These are phyloP conservation scores for Stephanodiscus triporus DNA, from an alignment of 108 stramenopile genomes.

Conservation along the genomic window DNA sequence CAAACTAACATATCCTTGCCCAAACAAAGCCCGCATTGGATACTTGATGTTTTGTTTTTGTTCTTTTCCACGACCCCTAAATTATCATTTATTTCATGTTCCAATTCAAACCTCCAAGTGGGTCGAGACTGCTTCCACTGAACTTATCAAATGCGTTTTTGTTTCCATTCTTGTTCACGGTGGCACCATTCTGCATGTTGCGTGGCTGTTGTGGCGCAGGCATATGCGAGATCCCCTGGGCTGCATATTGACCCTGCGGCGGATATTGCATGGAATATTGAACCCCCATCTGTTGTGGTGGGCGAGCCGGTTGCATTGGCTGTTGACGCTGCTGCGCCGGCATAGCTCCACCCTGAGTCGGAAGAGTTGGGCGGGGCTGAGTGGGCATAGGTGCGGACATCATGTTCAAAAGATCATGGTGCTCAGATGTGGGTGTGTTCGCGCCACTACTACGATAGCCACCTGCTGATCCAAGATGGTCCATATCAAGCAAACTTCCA, in stretches of 20 bases:
- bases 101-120: conserved; percentile 71
- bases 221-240: conserved; percentile 43
- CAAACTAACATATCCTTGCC: not conserved
- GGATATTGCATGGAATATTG: conserved; percentile 45
- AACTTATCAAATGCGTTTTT: conserved; percentile 62
- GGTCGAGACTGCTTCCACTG: conserved; percentile 47
- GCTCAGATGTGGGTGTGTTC: conserved; percentile 48
- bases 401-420: conserved; percentile 84
- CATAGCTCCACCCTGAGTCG: conserved; percentile 16
- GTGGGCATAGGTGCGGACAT: conserved; percentile 60
- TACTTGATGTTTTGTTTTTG: not conserved
- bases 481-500: conserved; percentile 63
- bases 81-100: conserved; percentile 10
- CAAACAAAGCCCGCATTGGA: not conserved
- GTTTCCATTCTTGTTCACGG: conserved; percentile 7
- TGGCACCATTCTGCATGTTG: conserved; percentile 19
- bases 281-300: conserved; percentile 34
- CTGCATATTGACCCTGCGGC: conserved; percentile 30
- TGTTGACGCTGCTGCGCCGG: conserved; percentile 50
- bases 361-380: conserved; percentile 31
- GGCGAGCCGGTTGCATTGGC: conserved; percentile 32
- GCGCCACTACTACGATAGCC: conserved; percentile 34
- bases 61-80: conserved; percentile 10
- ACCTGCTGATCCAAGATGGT: conserved; percentile 23
- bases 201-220: conserved; percentile 36